A percentile compares a stretch with the other conserved stretches of the same genome.
These are phyloP conservation scores for Mrakia frigida DNA, from an alignment of 768 basidiomycete genomes.

Conservation along the genomic window DNA sequence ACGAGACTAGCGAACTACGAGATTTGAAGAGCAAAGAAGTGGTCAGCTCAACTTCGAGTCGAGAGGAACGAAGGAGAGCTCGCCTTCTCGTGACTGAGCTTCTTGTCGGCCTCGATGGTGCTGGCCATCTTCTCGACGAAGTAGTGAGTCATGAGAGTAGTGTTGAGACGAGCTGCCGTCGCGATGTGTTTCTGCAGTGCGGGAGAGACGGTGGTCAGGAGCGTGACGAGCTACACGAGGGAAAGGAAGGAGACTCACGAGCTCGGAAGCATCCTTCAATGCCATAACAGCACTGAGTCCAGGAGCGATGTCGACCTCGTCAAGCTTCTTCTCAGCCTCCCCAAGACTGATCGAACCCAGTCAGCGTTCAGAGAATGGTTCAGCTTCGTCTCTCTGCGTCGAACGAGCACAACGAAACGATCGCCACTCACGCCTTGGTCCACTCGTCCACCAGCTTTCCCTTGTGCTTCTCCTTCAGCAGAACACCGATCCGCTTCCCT, in stretches of 20 bases:
- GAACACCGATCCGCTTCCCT: constrained; percentile 55
- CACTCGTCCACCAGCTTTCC: constrained; percentile 87
- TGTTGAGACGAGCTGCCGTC: constrained; percentile 49
- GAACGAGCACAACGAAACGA: neutral
- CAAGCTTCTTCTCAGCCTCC: constrained; percentile 53
- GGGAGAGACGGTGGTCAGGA: neutral
- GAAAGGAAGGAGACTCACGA: constrained; percentile 54
- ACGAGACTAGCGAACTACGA: constrained; percentile 53
- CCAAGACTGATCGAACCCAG: neutral
- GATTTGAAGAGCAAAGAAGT: neutral
- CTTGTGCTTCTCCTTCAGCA: constrained; percentile 73
- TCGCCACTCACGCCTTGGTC: constrained; percentile 53
- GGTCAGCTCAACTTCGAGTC: neutral
- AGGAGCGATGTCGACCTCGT: constrained; percentile 69
- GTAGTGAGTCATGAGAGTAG: constrained; percentile 76
- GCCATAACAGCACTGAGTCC: constrained; percentile 74
- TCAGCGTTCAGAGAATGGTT: neutral
- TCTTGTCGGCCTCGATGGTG: constrained; percentile 85
- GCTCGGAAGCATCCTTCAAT: constrained; percentile 84
- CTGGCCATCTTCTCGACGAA: constrained; percentile 81
- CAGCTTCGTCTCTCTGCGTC: neutral
- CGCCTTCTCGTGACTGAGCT: constrained; percentile 81
- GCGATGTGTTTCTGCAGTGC: constrained; percentile 23
- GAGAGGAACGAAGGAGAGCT: neutral
- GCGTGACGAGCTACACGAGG: neutral